Conservation (phyloP, 2,329 filamentous ascomycete species). For the Trichoderma semiorbis region DNA sequence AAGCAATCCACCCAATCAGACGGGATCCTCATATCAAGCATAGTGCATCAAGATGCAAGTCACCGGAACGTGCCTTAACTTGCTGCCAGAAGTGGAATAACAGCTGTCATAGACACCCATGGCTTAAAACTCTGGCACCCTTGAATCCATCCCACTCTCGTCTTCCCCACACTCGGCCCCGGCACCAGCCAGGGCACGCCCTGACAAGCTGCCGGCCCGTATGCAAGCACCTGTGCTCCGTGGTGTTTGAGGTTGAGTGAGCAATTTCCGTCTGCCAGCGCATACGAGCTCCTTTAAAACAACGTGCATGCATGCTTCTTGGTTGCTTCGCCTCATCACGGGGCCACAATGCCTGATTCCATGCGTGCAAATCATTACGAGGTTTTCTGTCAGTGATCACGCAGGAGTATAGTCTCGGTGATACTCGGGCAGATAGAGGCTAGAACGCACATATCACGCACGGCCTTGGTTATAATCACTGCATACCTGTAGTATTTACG, state of each 20-base stretch:
- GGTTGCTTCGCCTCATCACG: conserved; percentile 7
- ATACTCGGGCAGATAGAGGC: background rate
- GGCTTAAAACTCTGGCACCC: background rate
- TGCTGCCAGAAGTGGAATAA: background rate
- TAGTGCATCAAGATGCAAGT: background rate
- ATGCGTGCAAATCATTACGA: background rate
- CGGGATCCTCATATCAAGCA: background rate
- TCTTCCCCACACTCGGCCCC: conserved; percentile 5
- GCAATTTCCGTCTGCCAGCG: conserved; percentile 11
- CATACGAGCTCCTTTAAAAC: background rate
- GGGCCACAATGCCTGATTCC: background rate
- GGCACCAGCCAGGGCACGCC: background rate
- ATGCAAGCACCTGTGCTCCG: background rate
- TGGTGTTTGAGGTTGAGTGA: conserved; percentile 10
- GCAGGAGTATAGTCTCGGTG: background rate
- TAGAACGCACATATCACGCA: background rate
- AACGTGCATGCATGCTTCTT: background rate
- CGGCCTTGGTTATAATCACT: background rate
- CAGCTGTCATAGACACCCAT: background rate
- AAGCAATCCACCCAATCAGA: background rate
- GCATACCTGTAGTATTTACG: background rate
- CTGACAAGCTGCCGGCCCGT: background rate
- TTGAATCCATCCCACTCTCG: background rate
- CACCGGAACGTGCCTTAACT: background rate
- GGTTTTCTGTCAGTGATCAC: background rate